A percentile compares a stretch with the other conserved stretches of the same genome.
phyloP scores from a whole-genome alignment of 495 filamentous ascomycete genomes.

The Ramalina intermedia region DNA sequence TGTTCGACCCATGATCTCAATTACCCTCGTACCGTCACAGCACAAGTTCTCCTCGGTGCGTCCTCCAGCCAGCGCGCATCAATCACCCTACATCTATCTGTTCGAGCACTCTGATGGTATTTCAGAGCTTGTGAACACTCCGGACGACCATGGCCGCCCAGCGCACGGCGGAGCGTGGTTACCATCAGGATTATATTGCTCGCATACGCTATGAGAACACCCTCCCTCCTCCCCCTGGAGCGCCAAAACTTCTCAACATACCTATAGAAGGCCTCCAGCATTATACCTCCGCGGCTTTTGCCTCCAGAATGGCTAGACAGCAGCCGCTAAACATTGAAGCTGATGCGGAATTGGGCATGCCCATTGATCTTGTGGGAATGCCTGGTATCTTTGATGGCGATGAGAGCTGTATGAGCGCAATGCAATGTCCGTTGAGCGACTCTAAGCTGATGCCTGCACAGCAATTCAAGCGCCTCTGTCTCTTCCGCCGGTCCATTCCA shows the following conservation, averaged over 20 bases:
- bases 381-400: slow-evolving; percentile 90
- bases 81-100: too few species aligned
- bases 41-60: too few species aligned
- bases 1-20: too few species aligned
- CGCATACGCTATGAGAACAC: slow-evolving; percentile 89
- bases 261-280: slow-evolving; percentile 79
- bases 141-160: slow-evolving; percentile 9
- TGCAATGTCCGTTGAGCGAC: background rate
- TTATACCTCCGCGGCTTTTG: slow-evolving; percentile 78
- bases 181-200: slow-evolving; percentile 92
- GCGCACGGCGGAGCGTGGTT: slow-evolving; percentile 43
- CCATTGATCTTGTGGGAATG: slow-evolving; percentile 85
- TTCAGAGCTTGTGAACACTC: too few species aligned
- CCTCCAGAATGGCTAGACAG: slow-evolving; percentile 71
- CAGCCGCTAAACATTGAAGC: slow-evolving; percentile 94
- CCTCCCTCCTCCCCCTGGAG: slow-evolving; percentile 80
- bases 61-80: too few species aligned
- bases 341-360: slow-evolving; percentile 96
- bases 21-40: too few species aligned
- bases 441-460: slow-evolving; percentile 20
- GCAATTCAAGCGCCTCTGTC: slow-evolving; percentile 68
- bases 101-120: too few species aligned
- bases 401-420: slow-evolving; percentile 63
- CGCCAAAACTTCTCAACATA: slow-evolving; percentile 91
- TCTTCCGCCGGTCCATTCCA: slow-evolving; percentile 56